Conservation (phyloP, 1,139 yeast genomes). For the Dujonia santamariae region DNA sequence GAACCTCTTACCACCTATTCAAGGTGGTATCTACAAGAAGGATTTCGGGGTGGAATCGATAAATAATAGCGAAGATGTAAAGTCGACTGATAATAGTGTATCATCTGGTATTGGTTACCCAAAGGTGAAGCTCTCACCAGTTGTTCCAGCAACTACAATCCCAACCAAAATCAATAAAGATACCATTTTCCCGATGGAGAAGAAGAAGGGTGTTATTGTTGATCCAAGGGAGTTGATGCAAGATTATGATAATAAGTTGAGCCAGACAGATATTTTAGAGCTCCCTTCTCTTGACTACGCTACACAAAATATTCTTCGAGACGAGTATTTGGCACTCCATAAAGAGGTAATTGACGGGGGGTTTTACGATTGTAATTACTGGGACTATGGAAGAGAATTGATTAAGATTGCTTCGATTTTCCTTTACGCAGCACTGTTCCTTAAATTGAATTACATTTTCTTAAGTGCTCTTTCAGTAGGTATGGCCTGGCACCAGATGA, state of each 20-base stretch:
- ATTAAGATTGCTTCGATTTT: slow-evolving; percentile 58
- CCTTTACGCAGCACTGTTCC: slow-evolving; percentile 47
- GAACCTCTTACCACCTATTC: slow-evolving; percentile 82
- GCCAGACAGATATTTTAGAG: slow-evolving; percentile 49
- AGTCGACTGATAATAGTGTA: neutral
- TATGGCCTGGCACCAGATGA: slow-evolving; percentile 84
- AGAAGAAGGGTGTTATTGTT: slow-evolving; percentile 29
- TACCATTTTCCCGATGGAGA: slow-evolving; percentile 33
- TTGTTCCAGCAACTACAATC: slow-evolving; percentile 47
- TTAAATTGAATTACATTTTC: slow-evolving; percentile 42
- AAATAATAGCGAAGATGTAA: slow-evolving; percentile 1
- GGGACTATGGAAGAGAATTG: slow-evolving; percentile 66
- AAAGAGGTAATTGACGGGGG: slow-evolving; percentile 53
- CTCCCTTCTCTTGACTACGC: slow-evolving; percentile 65
- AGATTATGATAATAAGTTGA: slow-evolving; percentile 54
- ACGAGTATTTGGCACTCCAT: slow-evolving; percentile 62
- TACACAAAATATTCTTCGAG: slow-evolving; percentile 58
- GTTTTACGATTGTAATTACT: slow-evolving; percentile 68
- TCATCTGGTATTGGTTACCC: neutral
- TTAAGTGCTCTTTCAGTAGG: slow-evolving; percentile 69
- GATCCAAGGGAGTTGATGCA: slow-evolving; percentile 56
- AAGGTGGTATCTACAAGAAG: slow-evolving; percentile 61
- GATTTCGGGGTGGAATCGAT: slow-evolving; percentile 3
- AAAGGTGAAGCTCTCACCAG: slow-evolving; percentile 9
- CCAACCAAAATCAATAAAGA: slow-evolving; percentile 36